Evolutionary conservation across 2,329 filamentous ascomycete species (phyloP).

Genomic region (Nigrospora sphaerica): DNA sequence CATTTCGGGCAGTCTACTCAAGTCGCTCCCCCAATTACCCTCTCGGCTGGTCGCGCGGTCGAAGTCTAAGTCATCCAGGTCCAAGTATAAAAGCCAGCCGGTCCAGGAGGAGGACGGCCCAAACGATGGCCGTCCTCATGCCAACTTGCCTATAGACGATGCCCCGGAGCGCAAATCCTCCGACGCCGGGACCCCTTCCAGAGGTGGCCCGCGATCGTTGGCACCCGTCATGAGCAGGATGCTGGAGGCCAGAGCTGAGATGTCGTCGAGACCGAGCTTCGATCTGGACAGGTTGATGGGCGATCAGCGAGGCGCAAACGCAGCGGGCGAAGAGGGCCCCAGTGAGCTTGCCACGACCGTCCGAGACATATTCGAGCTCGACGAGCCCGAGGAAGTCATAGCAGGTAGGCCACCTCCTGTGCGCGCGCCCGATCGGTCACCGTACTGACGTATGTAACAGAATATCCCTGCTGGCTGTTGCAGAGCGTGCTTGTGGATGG

Average conservation of each 20-base stretch:
- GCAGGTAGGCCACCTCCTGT: conserved; percentile 45
- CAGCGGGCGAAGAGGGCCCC: conserved; percentile 27
- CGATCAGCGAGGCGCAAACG: conserved; percentile 25
- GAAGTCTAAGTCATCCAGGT: conserved; percentile 32
- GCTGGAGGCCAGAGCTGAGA: conserved; percentile 63
- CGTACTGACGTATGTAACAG: conserved; percentile 29
- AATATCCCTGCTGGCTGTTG: conserved; percentile 89
- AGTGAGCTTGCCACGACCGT: conserved; percentile 62
- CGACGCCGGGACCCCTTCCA: background rate
- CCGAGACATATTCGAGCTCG: conserved; percentile 81
- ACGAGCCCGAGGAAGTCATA: conserved; percentile 75
- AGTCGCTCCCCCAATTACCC: conserved; percentile 54
- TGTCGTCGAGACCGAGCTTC: conserved; percentile 51
- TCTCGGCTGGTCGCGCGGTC: conserved; percentile 33
- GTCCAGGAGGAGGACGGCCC: conserved; percentile 22
- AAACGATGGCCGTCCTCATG: background rate
- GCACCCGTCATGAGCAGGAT: conserved; percentile 72
- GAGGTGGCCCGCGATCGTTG: conserved; percentile 30
- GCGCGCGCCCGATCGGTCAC: background rate
- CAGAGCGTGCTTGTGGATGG: conserved; percentile 90
- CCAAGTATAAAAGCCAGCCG: conserved; percentile 31
- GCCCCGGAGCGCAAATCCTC: background rate
- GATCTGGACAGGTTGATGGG: conserved; percentile 41
- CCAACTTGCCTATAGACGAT: background rate
- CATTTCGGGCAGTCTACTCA: conserved; percentile 58